Evolutionary conservation across 1,139 yeast genomes (phyloP).

Genomic region (Suhomyces atakaporum): DNA sequence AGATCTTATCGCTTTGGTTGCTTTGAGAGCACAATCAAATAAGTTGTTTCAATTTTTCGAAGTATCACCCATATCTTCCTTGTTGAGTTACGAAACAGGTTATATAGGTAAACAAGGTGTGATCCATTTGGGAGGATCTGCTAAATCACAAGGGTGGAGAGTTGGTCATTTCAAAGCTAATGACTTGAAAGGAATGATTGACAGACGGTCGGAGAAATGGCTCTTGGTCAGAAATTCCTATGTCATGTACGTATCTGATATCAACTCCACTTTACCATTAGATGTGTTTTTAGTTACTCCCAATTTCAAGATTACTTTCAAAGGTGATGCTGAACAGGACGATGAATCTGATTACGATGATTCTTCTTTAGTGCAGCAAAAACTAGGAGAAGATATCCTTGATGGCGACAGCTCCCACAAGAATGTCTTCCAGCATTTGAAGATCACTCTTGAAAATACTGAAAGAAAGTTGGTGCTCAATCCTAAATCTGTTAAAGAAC

Average conservation of each 20-base stretch:
- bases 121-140: conserved; percentile 75
- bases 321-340: conserved; percentile 43
- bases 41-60: conserved; percentile 84
- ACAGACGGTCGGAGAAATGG: conserved; percentile 92
- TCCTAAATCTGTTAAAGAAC: conserved; percentile 70
- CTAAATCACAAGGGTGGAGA: conserved; percentile 92
- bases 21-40: conserved; percentile 79
- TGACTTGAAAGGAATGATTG: conserved; percentile 82
- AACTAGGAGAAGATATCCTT: conserved; percentile 24
- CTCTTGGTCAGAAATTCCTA: conserved; percentile 82
- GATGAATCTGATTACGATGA: conserved; percentile 52
- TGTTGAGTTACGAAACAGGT: conserved; percentile 80
- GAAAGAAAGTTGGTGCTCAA: conserved; percentile 78
- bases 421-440: conserved; percentile 42
- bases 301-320: conserved; percentile 56
- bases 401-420: conserved; percentile 24
- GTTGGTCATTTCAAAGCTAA: conserved; percentile 84
- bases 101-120: conserved; percentile 89
- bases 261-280: conserved; percentile 81
- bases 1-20: conserved; percentile 57
- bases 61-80: conserved; percentile 81
- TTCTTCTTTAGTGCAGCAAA: conserved; percentile 31
- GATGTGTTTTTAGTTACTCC: conserved; percentile 89
- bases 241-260: conserved; percentile 80
- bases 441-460: conserved; percentile 72